Evolutionary conservation across 208 protist genomes (phyloP), one percentile per base, ranked within the genome.

Genomic region (Blastocrithidia nonstop): DNA sequence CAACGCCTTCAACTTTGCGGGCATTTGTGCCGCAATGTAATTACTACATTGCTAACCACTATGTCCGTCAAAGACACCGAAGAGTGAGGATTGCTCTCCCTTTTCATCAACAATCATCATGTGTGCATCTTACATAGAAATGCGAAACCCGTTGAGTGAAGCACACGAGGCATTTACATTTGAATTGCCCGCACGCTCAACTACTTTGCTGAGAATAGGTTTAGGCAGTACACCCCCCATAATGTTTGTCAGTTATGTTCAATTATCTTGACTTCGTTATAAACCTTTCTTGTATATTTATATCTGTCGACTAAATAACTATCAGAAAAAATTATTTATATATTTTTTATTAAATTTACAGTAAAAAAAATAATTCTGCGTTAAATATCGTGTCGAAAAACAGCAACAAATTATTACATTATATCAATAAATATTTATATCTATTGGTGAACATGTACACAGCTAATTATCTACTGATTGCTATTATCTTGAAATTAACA

Each of bases 1-100:
- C 7, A 84, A 49, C 20, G 62, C 59, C 42, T 66, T 52, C 28
- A 94, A 52, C 37, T 62, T 68, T 16, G 21, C 48, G 0, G 67
- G 66, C 40, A 92, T 24, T 38, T 63, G 41, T n/a, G 58, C 54
- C n/a, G 75, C 72, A 15, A 94, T 61, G 57, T 74, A 92, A 33
- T 50, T 39, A 44, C 72, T 85, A 61, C 86, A 94, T 24, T 63
- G 59, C 1, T 64, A 64, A n/a, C 77, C 77, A 45, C 70, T 88
- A 64, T 94, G 86, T 1, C 86, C 86, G 45, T 94, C 86, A 51
- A 94, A 94, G 35, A 94, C 71, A 39, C 86, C 86, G 51, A 92
- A 82, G 50, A 87, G 67, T 43, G 52, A 46, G 17, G 66, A 33
- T 13, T 65, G 51, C 13, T 54, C 44, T 8, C 38, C 13, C 26